Percentiles rank a stretch among this genome's conserved stretches.
phyloP scores from a whole-genome alignment of 2,329 filamentous ascomycete species.

The Dothideomycetes sp. region DNA sequence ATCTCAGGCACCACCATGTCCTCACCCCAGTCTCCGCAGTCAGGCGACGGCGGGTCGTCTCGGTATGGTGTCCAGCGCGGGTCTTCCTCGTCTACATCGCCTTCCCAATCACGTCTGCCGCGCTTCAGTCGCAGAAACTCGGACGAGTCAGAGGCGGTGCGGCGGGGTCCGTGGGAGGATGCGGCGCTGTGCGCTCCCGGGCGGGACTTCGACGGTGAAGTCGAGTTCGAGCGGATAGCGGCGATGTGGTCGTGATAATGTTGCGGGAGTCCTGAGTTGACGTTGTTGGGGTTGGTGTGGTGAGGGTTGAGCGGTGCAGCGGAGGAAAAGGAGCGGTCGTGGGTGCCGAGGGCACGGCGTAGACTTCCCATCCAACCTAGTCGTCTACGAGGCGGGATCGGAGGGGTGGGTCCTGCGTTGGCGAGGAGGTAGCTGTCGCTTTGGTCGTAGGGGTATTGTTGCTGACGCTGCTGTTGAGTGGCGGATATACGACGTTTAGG shows the following conservation, averaged over 20 bases:
- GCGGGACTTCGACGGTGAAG: conserved; percentile 6
- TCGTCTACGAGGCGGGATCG: conserved; percentile 3
- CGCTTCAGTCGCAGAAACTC: conserved; percentile 28
- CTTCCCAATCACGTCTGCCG: conserved; percentile 29
- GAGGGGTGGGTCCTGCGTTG: conserved; percentile 2
- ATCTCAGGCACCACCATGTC: not conserved
- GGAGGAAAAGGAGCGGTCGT: conserved; percentile 12
- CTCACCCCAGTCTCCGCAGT: conserved; percentile 25
- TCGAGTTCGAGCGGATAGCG: too few relatives aligned
- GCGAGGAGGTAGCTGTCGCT: conserved; percentile 2
- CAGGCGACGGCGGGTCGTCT: conserved; percentile 19
- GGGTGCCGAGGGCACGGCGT: conserved; percentile 10
- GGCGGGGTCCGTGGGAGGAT: conserved; percentile 22
- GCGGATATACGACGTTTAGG: not conserved
- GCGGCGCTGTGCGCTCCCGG: not conserved
- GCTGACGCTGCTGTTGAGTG: not conserved
- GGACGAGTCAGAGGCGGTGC: conserved; percentile 33
- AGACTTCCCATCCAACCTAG: conserved; percentile 22
- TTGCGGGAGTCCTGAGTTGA: not conserved
- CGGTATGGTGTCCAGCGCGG: conserved; percentile 17
- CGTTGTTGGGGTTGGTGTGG: not conserved
- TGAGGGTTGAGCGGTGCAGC: not conserved
- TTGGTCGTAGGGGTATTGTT: not conserved
- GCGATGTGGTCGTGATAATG: conserved; percentile 8
- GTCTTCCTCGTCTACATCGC: conserved; percentile 7